Evolutionary conservation across 352 stramenopile species (phyloP).

Genomic region (Globisporangium irregulare): DNA sequence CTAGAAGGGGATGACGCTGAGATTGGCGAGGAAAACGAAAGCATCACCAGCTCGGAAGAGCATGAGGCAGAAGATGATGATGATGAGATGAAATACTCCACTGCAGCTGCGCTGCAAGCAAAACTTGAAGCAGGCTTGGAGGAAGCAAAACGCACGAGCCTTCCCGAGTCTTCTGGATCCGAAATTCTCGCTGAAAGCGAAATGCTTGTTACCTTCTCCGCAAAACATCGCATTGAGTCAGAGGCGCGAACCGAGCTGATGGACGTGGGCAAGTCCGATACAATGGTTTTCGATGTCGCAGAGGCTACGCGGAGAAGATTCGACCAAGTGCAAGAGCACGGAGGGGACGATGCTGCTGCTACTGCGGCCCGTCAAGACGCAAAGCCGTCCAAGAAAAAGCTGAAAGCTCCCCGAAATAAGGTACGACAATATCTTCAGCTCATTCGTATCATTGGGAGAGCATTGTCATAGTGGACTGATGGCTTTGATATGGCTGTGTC

Average conservation of each 20-base stretch:
- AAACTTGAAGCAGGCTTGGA: constrained; percentile 6
- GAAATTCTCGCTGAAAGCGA: constrained; percentile 7
- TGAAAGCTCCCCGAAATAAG: constrained; percentile 21
- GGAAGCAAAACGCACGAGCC: neutral
- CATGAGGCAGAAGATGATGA: constrained; percentile 13
- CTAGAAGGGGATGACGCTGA: neutral
- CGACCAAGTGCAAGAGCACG: constrained; percentile 8
- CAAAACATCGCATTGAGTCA: constrained; percentile 19
- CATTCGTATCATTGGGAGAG: neutral
- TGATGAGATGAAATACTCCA: constrained; percentile 8
- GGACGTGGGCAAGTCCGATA: constrained; percentile 29
- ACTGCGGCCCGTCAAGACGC: constrained; percentile 13
- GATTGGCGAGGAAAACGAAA: constrained; percentile 21
- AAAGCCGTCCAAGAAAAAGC: constrained; percentile 13
- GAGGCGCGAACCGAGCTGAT: constrained; percentile 23
- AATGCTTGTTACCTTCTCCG: constrained; percentile 7
- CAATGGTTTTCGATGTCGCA: constrained; percentile 4
- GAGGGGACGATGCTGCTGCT: neutral
- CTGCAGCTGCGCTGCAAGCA: neutral
- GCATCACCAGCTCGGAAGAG: neutral
- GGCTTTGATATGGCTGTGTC: neutral
- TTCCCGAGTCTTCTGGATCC: neutral
- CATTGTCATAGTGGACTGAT: neutral
- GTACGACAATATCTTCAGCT: neutral
- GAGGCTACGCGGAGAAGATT: neutral